Evolutionary conservation across 2,329 filamentous ascomycete genomes (phyloP), one percentile per base, ranked within the genome.

Genomic region (Colletotrichum tabaci): DNA sequence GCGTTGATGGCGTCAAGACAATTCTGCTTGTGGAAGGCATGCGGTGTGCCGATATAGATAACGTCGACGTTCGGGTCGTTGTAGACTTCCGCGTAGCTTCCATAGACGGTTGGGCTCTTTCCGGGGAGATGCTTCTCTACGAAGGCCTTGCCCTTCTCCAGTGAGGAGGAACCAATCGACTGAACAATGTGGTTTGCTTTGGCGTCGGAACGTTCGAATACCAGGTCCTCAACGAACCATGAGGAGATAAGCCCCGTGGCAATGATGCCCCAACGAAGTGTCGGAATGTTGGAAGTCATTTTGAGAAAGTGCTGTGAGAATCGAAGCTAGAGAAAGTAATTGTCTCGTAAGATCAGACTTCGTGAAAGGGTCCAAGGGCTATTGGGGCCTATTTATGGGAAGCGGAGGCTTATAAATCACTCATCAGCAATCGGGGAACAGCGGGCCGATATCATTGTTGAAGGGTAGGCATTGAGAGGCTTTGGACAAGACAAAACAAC

Each of bases 41-140:
- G 83, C 0, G 85, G 85, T 5, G 82, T 85, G 42, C 83, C 84
- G 49, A 86, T 82, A 73, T 86, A 86, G 57, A 86, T 77, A n/a
- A 84, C 80, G 66, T 86, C 84, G 40, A 86, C 83, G 6, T 80
- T 72, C 0, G 82, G 78, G 66, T 85, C 83, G 30, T 75, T 74
- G 73, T 84, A 85, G 9, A 84, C 79, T 35, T 82, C 78, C 0
- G 78, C 74, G 64, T 86, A 86, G 68, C 77, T 81, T 4, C 78
- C 81, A 47, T 85, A 84, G 15, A 84, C 66, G 8, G 82, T 81
- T 5, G 72, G 67, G 30, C 74, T 66, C 58, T 75, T 72, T 4
- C 75, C 73, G 9, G 70, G 55, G 21, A 78, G 73, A 61, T 80
- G 73, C 70, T 81, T 82, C 15, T 77, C 74, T 16, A 80, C 81